Evolutionary conservation across 345 rosid species (phyloP).

Genomic region (Euphorbia tirucalli): DNA sequence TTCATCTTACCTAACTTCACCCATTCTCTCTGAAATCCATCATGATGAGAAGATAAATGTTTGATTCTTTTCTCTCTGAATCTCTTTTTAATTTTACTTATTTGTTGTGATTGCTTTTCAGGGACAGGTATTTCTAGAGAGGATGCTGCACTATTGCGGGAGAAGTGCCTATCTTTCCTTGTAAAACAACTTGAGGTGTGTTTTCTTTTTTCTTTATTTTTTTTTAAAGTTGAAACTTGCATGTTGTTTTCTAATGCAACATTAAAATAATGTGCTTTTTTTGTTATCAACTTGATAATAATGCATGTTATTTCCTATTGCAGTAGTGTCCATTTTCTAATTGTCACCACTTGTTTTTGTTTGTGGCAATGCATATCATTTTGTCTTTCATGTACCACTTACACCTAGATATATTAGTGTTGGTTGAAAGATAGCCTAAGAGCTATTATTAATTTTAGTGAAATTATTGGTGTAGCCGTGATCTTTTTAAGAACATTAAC

Average conservation of each 20-base stretch:
- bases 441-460: neutral
- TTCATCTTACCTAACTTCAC: too few relatives aligned
- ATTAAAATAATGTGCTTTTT: neutral
- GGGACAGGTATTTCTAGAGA: slow-evolving; percentile 72
- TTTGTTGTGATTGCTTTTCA: slow-evolving; percentile 23
- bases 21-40: too few relatives aligned
- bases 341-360: neutral
- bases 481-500: too few relatives aligned
- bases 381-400: neutral
- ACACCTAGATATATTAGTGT: too few relatives aligned
- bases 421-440: neutral
- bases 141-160: slow-evolving; percentile 59
- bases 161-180: slow-evolving; percentile 64
- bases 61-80: slow-evolving; percentile 2
- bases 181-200: slow-evolving; percentile 55
- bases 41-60: neutral
- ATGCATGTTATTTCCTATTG: too few relatives aligned
- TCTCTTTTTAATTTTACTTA: slow-evolving; percentile 2
- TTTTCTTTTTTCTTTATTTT: slow-evolving; percentile 1
- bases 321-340: neutral
- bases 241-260: neutral
- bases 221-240: neutral
- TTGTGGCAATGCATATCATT: neutral
- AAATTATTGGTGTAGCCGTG: too few relatives aligned
- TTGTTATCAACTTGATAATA: neutral